Conservation (phyloP, 345 rosid genomes). For the Populus nigra region DNA sequence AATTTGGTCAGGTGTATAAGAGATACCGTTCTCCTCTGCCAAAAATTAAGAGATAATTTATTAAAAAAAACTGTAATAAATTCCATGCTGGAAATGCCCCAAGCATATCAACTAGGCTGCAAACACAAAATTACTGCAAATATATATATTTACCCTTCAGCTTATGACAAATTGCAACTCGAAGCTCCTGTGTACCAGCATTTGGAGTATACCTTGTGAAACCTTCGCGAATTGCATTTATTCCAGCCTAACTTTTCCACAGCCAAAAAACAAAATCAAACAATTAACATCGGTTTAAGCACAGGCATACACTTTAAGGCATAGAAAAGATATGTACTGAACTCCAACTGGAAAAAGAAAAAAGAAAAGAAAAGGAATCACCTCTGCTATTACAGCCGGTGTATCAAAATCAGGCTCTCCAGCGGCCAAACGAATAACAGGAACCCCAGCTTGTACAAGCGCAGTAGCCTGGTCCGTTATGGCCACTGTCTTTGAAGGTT, state of each 20-base stretch:
- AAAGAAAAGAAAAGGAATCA: conserved; percentile 5
- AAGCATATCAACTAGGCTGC: background rate
- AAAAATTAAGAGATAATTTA: background rate
- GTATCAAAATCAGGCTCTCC: conserved; percentile 99
- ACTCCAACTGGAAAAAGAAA: background rate
- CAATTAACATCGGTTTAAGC: background rate
- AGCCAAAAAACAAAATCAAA: background rate
- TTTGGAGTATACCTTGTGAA: conserved; percentile 83
- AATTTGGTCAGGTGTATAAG: conserved; percentile 79
- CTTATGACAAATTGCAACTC: conserved; percentile 80
- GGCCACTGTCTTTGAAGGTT: conserved; percentile 91
- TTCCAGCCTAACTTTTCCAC: conserved; percentile 62
- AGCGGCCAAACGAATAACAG: conserved; percentile 87
- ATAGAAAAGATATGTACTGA: background rate
- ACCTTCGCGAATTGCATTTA: conserved; percentile 87
- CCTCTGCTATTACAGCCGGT: conserved; percentile 73
- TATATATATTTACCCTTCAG: conserved; percentile 50
- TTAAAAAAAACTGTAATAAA: background rate
- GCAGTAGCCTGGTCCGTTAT: conserved; percentile 92
- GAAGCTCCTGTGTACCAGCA: conserved; percentile 81
- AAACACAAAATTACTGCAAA: background rate
- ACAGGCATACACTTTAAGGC: background rate
- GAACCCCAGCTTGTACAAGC: conserved; percentile 82
- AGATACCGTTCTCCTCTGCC: conserved; percentile 81
- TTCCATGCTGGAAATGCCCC: background rate